Evolutionary conservation across 352 stramenopile genomes (phyloP), one percentile per base, ranked within the genome.

Genomic region (Peronospora belbahrii): DNA sequence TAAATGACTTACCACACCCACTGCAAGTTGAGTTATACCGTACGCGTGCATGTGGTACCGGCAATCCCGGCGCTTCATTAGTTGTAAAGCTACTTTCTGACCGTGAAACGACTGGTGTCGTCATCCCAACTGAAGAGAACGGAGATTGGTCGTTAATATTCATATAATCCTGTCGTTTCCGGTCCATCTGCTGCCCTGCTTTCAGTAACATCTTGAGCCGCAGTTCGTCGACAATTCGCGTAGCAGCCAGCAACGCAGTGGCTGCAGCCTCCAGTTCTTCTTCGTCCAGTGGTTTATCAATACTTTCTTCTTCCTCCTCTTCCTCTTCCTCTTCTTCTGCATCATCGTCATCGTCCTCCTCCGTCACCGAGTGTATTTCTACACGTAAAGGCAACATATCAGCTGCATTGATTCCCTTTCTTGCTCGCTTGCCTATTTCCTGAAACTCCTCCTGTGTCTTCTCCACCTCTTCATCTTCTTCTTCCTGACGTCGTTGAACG

Each of bases 1-100:
- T 78, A 45, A 89, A 87, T 20, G 65, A 87, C 30, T 80, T 80
- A 19, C 47, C 54, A 51, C 78, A 89, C 24, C 66, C 62, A 22
- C 28, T 59, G 39, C 78, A 89, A 2, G 67, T 53, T 10, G 65
- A 44, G 18, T 68, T 68, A 6, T 30, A 49, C 10, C 65, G 53
- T 7, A 49, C 18, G 1, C 50, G 63, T 6, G 74, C 77, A n/a
- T 48, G 51, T 23, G 74, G 58, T 9, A 62, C 47, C 2, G 77
- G 77, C 7, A 80, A 48, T 11, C 74, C 74, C 0, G 64, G 42
- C 15, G 34, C 46, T 27, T 43, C 62, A 40, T 28, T 50, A 13
- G 13, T 30, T 7, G 18, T 13, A 40, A 18, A 4, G 17, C 2
- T 36, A 13, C 15, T 48, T 25, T 56, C 46, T n/a, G 40, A 48